A percentile compares a stretch with the other conserved stretches of the same genome.
These are phyloP conservation scores for Ilyonectria robusta DNA, from an alignment of 2,329 filamentous ascomycete genomes.

Conservation along the genomic window DNA sequence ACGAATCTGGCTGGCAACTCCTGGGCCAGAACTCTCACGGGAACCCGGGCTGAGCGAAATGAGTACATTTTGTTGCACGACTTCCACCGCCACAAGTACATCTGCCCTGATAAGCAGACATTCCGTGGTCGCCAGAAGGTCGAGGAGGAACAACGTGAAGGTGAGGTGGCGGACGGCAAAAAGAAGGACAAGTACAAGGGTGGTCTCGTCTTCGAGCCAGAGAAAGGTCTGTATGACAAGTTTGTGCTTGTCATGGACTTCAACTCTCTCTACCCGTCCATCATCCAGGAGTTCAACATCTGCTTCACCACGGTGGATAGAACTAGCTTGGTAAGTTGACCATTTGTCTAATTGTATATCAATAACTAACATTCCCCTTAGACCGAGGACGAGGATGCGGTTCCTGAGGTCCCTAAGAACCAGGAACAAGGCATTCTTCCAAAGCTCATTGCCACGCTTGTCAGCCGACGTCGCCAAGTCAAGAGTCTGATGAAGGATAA, in stretches of 20 bases:
- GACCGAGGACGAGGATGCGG: slow-evolving; percentile 83
- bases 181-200: slow-evolving; percentile 99
- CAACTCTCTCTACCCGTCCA: slow-evolving; percentile 98
- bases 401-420: slow-evolving; percentile 87
- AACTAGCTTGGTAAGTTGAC: slow-evolving; percentile 72
- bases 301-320: slow-evolving; percentile 98
- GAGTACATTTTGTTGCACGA: slow-evolving; percentile 99
- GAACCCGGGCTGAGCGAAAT: slow-evolving; percentile 96
- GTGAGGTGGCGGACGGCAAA: slow-evolving; percentile 81
- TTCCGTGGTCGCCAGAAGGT: slow-evolving; percentile 81
- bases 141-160: slow-evolving; percentile 79
- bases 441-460: slow-evolving; percentile 90
- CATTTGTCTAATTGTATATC: neutral
- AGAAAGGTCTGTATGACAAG: slow-evolving; percentile 97
- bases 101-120: slow-evolving; percentile 94
- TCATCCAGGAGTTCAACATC: slow-evolving; percentile 99
- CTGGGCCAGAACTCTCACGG: slow-evolving; percentile 95
- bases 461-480: slow-evolving; percentile 89
- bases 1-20: slow-evolving; percentile 98
- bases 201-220: slow-evolving; percentile 97
- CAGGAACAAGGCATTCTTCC: slow-evolving; percentile 90
- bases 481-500: slow-evolving; percentile 98
- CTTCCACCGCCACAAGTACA: slow-evolving; percentile 97
- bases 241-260: slow-evolving; percentile 99
- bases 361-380: slow-evolving; percentile 49